Base-by-base conservation (phyloP, 1,139 yeast genomes). In the Protomyces inundatus region DNA sequence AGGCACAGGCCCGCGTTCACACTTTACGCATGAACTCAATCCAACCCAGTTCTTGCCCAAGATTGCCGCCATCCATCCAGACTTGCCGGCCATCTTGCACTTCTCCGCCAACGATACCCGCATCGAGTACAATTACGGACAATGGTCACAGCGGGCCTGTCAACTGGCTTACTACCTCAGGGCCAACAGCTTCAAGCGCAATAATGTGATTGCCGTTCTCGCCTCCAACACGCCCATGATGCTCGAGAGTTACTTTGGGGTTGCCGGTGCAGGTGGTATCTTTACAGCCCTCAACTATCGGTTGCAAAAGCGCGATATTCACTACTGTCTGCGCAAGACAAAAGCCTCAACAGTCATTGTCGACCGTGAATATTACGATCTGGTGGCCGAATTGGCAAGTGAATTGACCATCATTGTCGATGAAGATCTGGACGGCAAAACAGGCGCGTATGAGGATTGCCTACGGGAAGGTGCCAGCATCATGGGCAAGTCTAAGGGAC, bases 201-300 rank as follows among this genome's bases (percentile, higher is more conserved):
- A 69, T 62, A 70, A 70, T 67, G 68, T 74, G 35, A 71, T 76
- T 16, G 77, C 77, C 7, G 70, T 76, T 39, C 67, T 76, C 40
- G 75, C 73, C 6, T 73, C 77, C 30, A 76, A 75, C 68, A 76
- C 78, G n/a, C 78, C 78, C 1, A 76, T 77, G 63, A 76, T 75
- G 61, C 70, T 76, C 39, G 78, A 75, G 64, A 70, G 76, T 33
- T 69, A 75, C 70, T 75, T 69, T 67, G 78, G 75, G 1, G 73
- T 73, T 32, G 71, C 71, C 6, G 77, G 76, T 4, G 67, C 76
- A 2, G 77, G 77, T 4, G 75, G 75, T 3, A 69, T 74, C 53
- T 71, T 73, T 50, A 71, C 75, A 68, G 76, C 77, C 6, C 72
- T 75, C 66, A 76, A 76, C 66, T 76, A 76, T 67, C 68, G 78